Evolutionary conservation across 495 filamentous ascomycete genomes (phyloP), one percentile per base, ranked within the genome.

Genomic region (Talaromyces thailandensis): DNA sequence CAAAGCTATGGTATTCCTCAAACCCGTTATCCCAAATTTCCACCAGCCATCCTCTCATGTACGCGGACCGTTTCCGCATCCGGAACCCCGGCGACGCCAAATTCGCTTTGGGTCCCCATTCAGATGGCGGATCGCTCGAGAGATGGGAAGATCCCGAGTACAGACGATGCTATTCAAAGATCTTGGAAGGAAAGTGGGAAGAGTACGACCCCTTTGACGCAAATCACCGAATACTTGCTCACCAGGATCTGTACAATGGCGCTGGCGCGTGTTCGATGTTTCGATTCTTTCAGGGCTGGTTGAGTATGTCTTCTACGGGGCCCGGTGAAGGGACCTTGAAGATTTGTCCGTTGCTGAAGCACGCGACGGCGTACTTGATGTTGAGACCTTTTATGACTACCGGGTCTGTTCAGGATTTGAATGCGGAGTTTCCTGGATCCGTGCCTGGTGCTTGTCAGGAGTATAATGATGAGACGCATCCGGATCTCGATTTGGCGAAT

Each of bases 221-320:
- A 3, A 84, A 82, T 63, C 84, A 84, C 64, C 79, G 92, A 21
- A 71, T 93, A 4, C 71, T 73, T 0, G 92, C 87, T 18, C 80
- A 84, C 24, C 87, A 85, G 67, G 87, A 96, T 67, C 69, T 94
- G 56, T 92, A 96, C 71, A 83, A 92, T 62, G 92, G 92, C 3
- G 81, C 90, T 0, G 92, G 92, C 0, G 85, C 88, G 12, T 93
- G 90, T 73, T 88, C 83, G 6, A 91, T 92, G 84, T 89, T 93
- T 73, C 81, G 92, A 4, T 91, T 92, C 81, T 93, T 88, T 66
- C 92, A 96, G 68, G 92, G 90, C 12, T 96, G 92, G 92, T 74
- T 96, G 25, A 85, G 86, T 40, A 89, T 96, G 82, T 92, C 88
- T 40, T 71, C 77, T 35, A 88, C 83, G 0, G 85, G 81, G 0